Base-by-base conservation (phyloP, 2,329 filamentous ascomycete species). In the Capronia americana region DNA sequence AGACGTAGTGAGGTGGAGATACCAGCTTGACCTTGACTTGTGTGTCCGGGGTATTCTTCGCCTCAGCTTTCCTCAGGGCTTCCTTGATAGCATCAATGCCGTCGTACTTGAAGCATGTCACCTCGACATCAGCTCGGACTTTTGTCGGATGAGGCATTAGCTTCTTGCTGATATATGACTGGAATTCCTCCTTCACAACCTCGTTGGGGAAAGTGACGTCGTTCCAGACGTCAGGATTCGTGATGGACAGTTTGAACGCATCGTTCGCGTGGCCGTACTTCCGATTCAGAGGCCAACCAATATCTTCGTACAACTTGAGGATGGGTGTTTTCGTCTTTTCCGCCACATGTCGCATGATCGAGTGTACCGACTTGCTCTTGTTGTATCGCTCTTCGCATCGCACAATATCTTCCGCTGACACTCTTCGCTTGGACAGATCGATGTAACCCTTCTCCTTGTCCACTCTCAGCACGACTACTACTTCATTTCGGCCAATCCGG, bases 371-470 rank as follows among this genome's bases (percentile, higher is more conserved):
- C 86, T 99, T 99, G 85, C 92, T 92, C 89, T 99, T 99, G 88
- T 99, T 99, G 87, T 97, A 99, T 74, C 95, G 89, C 84, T 99
- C 95, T 79, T 99, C 95, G 79, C 96, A 99, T 84, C 97, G 97
- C 74, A 97, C 86, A 71, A 98, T 95, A 83, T 99, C 95, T 80
- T 99, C 95, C 53, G 95, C 91, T 51, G 93, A 97, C 67, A 99
- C 95, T 84, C 95, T 91, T 78, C 95, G 93, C 86, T 99, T 99
- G 70, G 93, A 97, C 78, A 99, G 84, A 90, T 99, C 95, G 76
- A 99, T 99, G 79, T 99, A 99, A 70, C 93, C 92, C 85, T 99
- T 99, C 85, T 99, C 95, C 85, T 98, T 98, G 85, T 99, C 95
- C 72, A 99, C 95, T 86, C 95, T 90, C 73, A 99, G 91, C 72